Base-by-base conservation (phyloP, 495 filamentous ascomycete species). In the Trichoderma reesei region DNA sequence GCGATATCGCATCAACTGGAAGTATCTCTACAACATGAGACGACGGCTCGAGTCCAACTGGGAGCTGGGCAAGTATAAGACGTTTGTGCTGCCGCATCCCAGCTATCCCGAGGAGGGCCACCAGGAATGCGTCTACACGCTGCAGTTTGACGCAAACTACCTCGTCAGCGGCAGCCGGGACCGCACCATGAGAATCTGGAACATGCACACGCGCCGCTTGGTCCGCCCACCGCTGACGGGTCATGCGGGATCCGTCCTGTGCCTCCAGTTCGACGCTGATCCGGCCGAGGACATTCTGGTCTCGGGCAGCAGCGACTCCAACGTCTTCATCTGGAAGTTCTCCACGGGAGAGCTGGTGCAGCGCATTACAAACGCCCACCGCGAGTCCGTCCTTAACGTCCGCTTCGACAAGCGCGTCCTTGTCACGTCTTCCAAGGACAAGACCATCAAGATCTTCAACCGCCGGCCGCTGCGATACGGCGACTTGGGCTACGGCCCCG, bases 351-450 rank as follows among this genome's bases (percentile, higher is more conserved):
- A 90, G 67, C 82, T 87, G 60, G 74, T 98, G 18, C 86, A 90
- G 68, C 83, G 83, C 61, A 83, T 98, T 7, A 71, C 75, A 5
- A 76, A 83, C 37, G 95, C 95, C 0, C 94, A 99, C 70, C 74
- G 79, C 18, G 93, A 99, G 73, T 93, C 92, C 0, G 91, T 99
- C 1, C 76, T 99, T n/a, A 98, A 98, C 71, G 86, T 99, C 60
- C 85, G 89, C 67, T 99, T 98, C 71, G 91, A 96, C 68, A 84
- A 90, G 66, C 84, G 89, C 6, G 95, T 91, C 67, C 80, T 99
- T 26, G 90, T 98, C 8, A 99, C 94, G 1, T 97, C 94, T 72
- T 96, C 92, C 62, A 99, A 98, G 71, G 94, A 99, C 73, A 92
- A 92, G 69, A 86, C 88, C 0, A 94, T 99, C 75, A 97, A 96